These are phyloP conservation scores for Saccharomycopsis malanga DNA, from an alignment of 805 yeast species.

Conservation along the genomic window DNA sequence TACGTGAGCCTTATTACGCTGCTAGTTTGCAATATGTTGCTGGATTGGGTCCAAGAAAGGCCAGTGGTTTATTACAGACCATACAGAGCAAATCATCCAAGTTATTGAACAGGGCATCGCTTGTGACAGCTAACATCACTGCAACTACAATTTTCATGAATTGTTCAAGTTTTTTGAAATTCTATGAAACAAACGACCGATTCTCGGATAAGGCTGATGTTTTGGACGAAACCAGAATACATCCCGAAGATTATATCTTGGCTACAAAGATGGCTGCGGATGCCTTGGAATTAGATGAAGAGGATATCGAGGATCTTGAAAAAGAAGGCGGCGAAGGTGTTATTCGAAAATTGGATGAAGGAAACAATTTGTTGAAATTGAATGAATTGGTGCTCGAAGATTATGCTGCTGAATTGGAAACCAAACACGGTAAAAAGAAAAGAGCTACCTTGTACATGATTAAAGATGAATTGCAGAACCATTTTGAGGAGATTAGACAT, in stretches of 20 bases:
- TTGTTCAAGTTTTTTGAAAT: conserved; percentile 82
- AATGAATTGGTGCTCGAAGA: conserved; percentile 86
- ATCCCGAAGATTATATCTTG: conserved; percentile 94
- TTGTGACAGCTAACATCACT: conserved; percentile 72
- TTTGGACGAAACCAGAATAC: conserved; percentile 91
- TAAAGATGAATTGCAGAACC: conserved; percentile 78
- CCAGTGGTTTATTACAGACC: conserved; percentile 76
- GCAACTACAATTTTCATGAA: conserved; percentile 81
- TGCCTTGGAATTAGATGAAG: conserved; percentile 93
- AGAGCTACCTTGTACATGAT: conserved; percentile 77
- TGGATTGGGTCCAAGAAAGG: conserved; percentile 95
- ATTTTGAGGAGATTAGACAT: conserved; percentile 79
- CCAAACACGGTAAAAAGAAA: conserved; percentile 62
- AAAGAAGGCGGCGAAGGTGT: conserved; percentile 68
- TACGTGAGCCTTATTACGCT: conserved; percentile 66
- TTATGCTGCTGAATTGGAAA: conserved; percentile 83
- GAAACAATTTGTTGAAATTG: conserved; percentile 64
- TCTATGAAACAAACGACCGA: conserved; percentile 45
- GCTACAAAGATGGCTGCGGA: conserved; percentile 98
- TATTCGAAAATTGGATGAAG: conserved; percentile 62
- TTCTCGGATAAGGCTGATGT: conserved; percentile 63
- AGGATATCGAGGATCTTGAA: conserved; percentile 74
- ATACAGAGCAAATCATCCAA: conserved; percentile 55
- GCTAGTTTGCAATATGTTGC: conserved; percentile 68
- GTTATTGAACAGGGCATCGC: conserved; percentile 63